phyloP scores from a whole-genome alignment of 2,329 filamentous ascomycete species.

The Fusarium abutilonis region DNA sequence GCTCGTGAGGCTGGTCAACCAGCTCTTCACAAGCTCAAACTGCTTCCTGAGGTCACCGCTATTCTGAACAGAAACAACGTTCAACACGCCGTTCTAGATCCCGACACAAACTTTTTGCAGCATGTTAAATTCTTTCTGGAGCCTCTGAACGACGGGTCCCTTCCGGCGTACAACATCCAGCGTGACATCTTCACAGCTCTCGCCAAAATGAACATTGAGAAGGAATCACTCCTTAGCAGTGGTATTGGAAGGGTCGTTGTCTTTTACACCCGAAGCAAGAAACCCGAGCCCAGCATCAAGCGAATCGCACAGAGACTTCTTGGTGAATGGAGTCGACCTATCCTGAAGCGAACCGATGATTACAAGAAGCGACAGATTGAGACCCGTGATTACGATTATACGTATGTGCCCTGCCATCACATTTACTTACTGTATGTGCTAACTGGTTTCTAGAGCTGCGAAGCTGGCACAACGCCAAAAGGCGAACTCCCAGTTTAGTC shows the following conservation, averaged over 20 bases:
- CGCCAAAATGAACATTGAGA: slow-evolving; percentile 83
- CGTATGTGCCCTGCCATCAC: slow-evolving; percentile 54
- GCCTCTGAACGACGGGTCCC: slow-evolving; percentile 89
- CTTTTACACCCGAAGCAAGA: slow-evolving; percentile 96
- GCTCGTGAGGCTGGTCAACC: slow-evolving; percentile 82
- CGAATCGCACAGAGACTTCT: slow-evolving; percentile 91
- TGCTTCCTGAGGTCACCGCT: slow-evolving; percentile 88
- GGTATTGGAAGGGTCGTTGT: slow-evolving; percentile 96
- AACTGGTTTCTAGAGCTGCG: slow-evolving; percentile 56
- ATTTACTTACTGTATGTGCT: slow-evolving; percentile 4
- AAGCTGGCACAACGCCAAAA: slow-evolving; percentile 62
- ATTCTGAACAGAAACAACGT: slow-evolving; percentile 91
- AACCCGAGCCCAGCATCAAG: slow-evolving; percentile 88
- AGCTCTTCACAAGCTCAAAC: slow-evolving; percentile 90
- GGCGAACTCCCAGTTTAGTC: slow-evolving; percentile 59
- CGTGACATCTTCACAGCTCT: slow-evolving; percentile 89
- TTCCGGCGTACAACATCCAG: slow-evolving; percentile 97
- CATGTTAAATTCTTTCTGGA: slow-evolving; percentile 98
- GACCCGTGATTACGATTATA: slow-evolving; percentile 70
- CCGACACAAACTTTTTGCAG: slow-evolving; percentile 93
- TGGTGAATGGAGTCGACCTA: slow-evolving; percentile 94
- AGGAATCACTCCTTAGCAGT: slow-evolving; percentile 87
- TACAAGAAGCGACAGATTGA: slow-evolving; percentile 84
- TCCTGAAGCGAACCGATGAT: slow-evolving; percentile 92
- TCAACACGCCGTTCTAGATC: slow-evolving; percentile 85